Evolutionary conservation across 495 filamentous ascomycete species (phyloP), one percentile per base, ranked within the genome.

Genomic region (Xylaria scruposa): DNA sequence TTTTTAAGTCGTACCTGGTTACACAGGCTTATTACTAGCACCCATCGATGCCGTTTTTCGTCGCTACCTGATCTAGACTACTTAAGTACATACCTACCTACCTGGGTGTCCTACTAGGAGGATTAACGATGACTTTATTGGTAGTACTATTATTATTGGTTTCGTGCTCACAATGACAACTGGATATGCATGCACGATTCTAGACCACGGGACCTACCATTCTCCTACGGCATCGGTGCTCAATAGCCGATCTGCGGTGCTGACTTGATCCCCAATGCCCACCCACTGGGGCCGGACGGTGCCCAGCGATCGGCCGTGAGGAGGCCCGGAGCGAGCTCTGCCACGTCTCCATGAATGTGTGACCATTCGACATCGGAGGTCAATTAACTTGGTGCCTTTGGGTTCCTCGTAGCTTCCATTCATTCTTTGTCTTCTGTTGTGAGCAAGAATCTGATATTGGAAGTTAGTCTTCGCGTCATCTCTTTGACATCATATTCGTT

Each of bases 361-460:
- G 38, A 61, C 44, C 40, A 61, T 58, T 68, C 66, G 66, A 58
- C 31, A 68, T 68, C 66, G 51, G 66, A 59, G 38, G 31, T 2
- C 15, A 33, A 36, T 58, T 21, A 24, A 7, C 44, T n/a, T 24
- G 60, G 19, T 15, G 5, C 38, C 38, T 62, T 29, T 62, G 21
- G 60, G 21, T 15, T 64, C 24, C n/a, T 47, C 42, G 17, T 40
- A 17, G 13, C 53, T 17, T 56, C 21, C 60, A 42, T 21, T 62
- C 19, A 26, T 26, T 40, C 9, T 4, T 63, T 46, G 38, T 46
- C 31, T 42, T 26, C 21, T 24, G 36, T 62, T 38, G 17, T 1
- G 21, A 29, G 36, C 33, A 36, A 40, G 36, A 44, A 44, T 40
- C 21, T 15, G 21, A 24, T 26, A 26, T 26, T n/a, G n/a, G n/a